Conservation (phyloP, 2,329 filamentous ascomycete species). For the Albifimbria verrucaria region DNA sequence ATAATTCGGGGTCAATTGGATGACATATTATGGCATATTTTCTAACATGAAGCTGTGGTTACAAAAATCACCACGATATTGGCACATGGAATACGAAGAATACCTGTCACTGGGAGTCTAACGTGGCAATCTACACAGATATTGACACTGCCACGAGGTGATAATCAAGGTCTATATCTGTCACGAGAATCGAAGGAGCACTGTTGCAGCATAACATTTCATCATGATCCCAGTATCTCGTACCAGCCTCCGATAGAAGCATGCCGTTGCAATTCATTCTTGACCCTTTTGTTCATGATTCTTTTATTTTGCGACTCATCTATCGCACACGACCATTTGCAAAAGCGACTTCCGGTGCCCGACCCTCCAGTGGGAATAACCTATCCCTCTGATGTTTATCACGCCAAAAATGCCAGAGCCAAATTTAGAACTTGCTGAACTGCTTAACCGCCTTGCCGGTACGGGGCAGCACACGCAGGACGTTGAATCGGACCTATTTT, state of each 20-base stretch:
- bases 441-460: slow-evolving; percentile 96
- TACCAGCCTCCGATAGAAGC: background rate
- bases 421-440: slow-evolving; percentile 95
- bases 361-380: slow-evolving; percentile 35
- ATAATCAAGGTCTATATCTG: too few relatives aligned
- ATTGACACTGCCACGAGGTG: too few relatives aligned
- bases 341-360: slow-evolving; percentile 38
- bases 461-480: slow-evolving; percentile 95
- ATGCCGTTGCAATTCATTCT: slow-evolving; percentile 12
- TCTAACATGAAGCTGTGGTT: too few relatives aligned
- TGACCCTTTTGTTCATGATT: slow-evolving; percentile 36
- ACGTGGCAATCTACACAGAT: too few relatives aligned
- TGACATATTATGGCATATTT: too few relatives aligned
- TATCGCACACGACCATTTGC: slow-evolving; percentile 41
- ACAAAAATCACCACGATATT: too few relatives aligned
- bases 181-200: too few relatives aligned
- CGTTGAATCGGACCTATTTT: slow-evolving; percentile 92
- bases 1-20: too few relatives aligned
- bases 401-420: slow-evolving; percentile 54
- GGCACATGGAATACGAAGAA: too few relatives aligned
- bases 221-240: background rate
- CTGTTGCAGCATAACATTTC: too few relatives aligned
- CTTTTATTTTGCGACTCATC: slow-evolving; percentile 41
- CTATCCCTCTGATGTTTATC: slow-evolving; percentile 42
- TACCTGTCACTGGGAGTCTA: too few relatives aligned